Evolutionary conservation across 805 yeast species (phyloP), one percentile per base, ranked within the genome.

Genomic region (Kuraishia capsulata): DNA sequence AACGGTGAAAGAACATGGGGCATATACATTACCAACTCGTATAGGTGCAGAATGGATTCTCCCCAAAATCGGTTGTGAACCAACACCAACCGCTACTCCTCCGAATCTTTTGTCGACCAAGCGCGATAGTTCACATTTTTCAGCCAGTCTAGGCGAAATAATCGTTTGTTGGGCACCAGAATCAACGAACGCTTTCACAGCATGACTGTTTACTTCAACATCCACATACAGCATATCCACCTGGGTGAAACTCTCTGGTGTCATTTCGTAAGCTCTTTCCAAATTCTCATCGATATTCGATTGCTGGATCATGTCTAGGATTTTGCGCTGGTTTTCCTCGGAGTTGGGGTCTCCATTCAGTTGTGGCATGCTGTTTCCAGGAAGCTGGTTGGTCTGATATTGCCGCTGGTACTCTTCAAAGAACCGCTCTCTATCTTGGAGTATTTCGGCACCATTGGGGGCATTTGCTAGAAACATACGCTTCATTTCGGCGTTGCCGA

Each of bases 131-230:
- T 83, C 83, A 42, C 89, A 75, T 35, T 66, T 62, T 44, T 81
- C 83, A 0, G 95, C 96, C 45, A 89, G 65, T 31, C 66, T 63
- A 1, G 94, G 83, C 24, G 88, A 78, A 52, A 92, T 76, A 30
- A 92, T 80, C 0, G 98, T 88, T 21, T 76, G 66, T 57, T 88
- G 96, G 0, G 99, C 97, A 2, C 99, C 98, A 0, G 97, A 78
- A 56, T 92, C 99, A 4, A 92, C 95, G 64, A 92, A 87, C 0
- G 97, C 97, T 54, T 85, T 85, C 3, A 88, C 81, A 18, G 80
- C 78, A 34, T 70, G 67, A 1, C 92, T 90, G 51, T 92, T 89
- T 28, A 90, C 81, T 46, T 76, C 80, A 30, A 87, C 68, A 40
- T 78, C 69, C 13, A 92, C 77, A 58, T 81, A 90, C 30, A 92